Conservation (phyloP, 768 basidiomycete genomes). For the Phanerodontia chrysosporium region DNA sequence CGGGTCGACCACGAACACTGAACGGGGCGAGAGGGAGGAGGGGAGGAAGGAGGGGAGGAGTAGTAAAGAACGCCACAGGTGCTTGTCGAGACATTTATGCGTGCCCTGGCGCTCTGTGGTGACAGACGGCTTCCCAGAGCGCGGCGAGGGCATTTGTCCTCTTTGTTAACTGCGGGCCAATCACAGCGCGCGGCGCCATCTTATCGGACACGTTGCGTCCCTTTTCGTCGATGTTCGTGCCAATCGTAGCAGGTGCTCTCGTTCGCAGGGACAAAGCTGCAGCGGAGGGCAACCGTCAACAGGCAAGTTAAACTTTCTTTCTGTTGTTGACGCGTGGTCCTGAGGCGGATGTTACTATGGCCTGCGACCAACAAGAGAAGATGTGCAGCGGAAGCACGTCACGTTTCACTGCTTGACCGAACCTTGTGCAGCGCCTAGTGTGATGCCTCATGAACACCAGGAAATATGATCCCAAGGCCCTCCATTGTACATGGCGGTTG, state of each 20-base stretch:
- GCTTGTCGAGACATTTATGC: not conserved
- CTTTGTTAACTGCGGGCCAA: not conserved
- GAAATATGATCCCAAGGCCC: too few species aligned
- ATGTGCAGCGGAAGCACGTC: not conserved
- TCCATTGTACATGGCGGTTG: too few species aligned
- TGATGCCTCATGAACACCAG: too few species aligned
- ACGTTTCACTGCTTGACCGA: not conserved
- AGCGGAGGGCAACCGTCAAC: not conserved
- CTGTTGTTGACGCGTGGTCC: not conserved
- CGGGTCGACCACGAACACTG: not conserved
- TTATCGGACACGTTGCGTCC: not conserved
- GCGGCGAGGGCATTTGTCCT: not conserved
- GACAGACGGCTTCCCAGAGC: not conserved
- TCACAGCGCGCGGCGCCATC: not conserved
- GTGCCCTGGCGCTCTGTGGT: not conserved
- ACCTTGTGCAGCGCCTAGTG: too few species aligned
- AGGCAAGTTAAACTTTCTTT: not conserved
- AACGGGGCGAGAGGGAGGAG: slow-evolving; percentile 5
- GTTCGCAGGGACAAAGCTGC: not conserved
- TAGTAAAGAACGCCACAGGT: not conserved
- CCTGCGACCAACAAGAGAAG: not conserved
- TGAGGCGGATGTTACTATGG: not conserved
- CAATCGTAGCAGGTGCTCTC: not conserved
- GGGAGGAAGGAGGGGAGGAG: not conserved
- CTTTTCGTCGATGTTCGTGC: not conserved